Percentiles rank a stretch among this genome's conserved stretches.
phyloP scores from a whole-genome alignment of 352 stramenopile species.

The Phytophthora hybrid region DNA sequence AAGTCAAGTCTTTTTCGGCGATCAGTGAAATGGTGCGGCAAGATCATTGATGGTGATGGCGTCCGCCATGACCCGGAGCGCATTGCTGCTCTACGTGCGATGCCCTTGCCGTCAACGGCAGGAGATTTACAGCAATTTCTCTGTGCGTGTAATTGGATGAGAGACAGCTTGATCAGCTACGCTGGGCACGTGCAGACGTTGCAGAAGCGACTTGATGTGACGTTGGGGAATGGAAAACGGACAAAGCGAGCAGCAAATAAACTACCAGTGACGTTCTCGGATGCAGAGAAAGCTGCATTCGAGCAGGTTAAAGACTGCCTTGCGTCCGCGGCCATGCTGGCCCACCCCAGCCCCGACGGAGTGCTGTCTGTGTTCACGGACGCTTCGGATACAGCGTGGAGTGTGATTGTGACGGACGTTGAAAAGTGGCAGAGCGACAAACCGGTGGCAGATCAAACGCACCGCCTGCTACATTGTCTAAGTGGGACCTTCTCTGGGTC shows the following conservation, averaged over 20 bases:
- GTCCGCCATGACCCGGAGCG: slow-evolving; percentile 10
- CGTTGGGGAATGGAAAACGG: slow-evolving; percentile 6
- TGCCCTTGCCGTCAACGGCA: slow-evolving; percentile 8
- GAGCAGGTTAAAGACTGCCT: slow-evolving; percentile 1
- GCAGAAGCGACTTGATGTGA: slow-evolving; percentile 7
- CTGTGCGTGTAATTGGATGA: slow-evolving; percentile 15
- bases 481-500: slow-evolving; percentile 1
- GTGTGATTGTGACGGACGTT: slow-evolving; percentile 8
- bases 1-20: slow-evolving; percentile 33
- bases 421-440: background rate
- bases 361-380: slow-evolving; percentile 6
- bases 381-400: slow-evolving; percentile 1
- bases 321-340: background rate
- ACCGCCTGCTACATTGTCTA: slow-evolving; percentile 1
- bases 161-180: slow-evolving; percentile 10
- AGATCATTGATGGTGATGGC: slow-evolving; percentile 14
- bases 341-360: slow-evolving; percentile 4
- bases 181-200: background rate
- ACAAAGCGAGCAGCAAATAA: slow-evolving; percentile 4
- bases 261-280: slow-evolving; percentile 2
- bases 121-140: slow-evolving; percentile 19
- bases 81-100: background rate
- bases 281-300: slow-evolving; percentile 1
- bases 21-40: slow-evolving; percentile 33
- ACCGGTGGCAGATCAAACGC: background rate